A percentile compares a stretch with the other conserved stretches of the same genome.
These are phyloP conservation scores for Ceratocystis cacaofunesta DNA, from an alignment of 2,329 filamentous ascomycete genomes.

Conservation along the genomic window DNA sequence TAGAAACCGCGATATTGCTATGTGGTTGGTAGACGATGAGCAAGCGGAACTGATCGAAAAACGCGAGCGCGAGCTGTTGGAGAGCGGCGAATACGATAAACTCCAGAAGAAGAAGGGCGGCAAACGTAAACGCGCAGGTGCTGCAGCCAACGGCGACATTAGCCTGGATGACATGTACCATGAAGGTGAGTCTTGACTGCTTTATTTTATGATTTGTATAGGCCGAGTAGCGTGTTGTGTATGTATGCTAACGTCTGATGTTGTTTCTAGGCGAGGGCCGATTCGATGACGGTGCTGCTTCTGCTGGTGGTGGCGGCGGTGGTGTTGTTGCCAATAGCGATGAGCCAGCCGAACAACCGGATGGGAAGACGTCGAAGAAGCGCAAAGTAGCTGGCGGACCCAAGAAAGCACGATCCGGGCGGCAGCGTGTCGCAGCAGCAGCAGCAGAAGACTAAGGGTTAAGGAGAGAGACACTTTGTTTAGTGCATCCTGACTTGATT, in stretches of 20 bases:
- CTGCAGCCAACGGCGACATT: slow-evolving; percentile 26
- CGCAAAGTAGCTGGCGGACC: slow-evolving; percentile 37
- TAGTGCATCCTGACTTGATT: not conserved
- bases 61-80: slow-evolving; percentile 74
- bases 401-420: slow-evolving; percentile 50
- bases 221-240: not conserved
- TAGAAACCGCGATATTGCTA: slow-evolving; percentile 91
- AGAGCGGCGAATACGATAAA: slow-evolving; percentile 53
- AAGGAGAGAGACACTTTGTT: not conserved
- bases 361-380: slow-evolving; percentile 35
- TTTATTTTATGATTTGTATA: not conserved
- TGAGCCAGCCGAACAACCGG: slow-evolving; percentile 52
- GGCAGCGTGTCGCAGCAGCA: slow-evolving; percentile 42
- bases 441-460: slow-evolving; percentile 44
- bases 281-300: slow-evolving; percentile 76
- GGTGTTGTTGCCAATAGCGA: slow-evolving; percentile 45
- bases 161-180: slow-evolving; percentile 97
- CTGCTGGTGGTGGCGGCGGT: slow-evolving; percentile 52
- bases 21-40: slow-evolving; percentile 97
- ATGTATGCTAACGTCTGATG: slow-evolving; percentile 20
- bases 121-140: slow-evolving; percentile 37
- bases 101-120: slow-evolving; percentile 45
- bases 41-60: slow-evolving; percentile 88
- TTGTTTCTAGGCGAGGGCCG: slow-evolving; percentile 65
- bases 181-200: slow-evolving; percentile 55